These are phyloP conservation scores for Hibiscus syriacus DNA, from an alignment of 345 rosid genomes.

Conservation along the genomic window DNA sequence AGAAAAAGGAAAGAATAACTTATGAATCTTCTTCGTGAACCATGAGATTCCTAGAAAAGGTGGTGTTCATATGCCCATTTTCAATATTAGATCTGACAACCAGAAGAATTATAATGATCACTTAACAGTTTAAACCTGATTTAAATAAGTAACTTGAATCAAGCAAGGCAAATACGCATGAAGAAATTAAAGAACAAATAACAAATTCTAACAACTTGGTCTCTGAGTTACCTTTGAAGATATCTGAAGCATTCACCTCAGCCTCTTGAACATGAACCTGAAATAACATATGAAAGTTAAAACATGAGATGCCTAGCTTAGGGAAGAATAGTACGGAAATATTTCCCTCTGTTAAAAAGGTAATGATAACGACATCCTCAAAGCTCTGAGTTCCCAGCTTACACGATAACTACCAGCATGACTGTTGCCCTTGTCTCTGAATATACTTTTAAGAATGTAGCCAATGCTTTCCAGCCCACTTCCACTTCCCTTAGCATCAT, in stretches of 20 bases:
- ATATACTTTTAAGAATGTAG: constrained; percentile 65
- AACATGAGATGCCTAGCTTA: neutral
- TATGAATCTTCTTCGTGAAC: neutral
- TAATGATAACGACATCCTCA: neutral
- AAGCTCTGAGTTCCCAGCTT: constrained; percentile 30
- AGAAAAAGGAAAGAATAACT: neutral
- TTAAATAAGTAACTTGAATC: neutral
- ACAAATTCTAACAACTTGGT: constrained; percentile 7
- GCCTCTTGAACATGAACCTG: constrained; percentile 88
- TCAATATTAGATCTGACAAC: neutral
- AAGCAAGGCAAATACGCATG: neutral
- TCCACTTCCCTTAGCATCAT: constrained; percentile 30
- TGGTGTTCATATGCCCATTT: neutral
- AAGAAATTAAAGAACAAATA: neutral
- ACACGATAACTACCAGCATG: constrained; percentile 76
- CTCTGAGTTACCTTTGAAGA: constrained; percentile 50
- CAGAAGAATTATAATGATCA: neutral
- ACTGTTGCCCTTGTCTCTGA: constrained; percentile 46
- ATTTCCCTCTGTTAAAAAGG: neutral
- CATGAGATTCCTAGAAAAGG: neutral
- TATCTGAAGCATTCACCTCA: constrained; percentile 46
- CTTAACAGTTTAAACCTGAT: neutral
- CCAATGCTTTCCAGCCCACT: constrained; percentile 75
- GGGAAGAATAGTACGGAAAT: neutral
- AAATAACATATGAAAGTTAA: constrained; percentile 16